Base-by-base conservation (phyloP, 1,139 yeast species). In the Wickerhamomyces sp. region DNA sequence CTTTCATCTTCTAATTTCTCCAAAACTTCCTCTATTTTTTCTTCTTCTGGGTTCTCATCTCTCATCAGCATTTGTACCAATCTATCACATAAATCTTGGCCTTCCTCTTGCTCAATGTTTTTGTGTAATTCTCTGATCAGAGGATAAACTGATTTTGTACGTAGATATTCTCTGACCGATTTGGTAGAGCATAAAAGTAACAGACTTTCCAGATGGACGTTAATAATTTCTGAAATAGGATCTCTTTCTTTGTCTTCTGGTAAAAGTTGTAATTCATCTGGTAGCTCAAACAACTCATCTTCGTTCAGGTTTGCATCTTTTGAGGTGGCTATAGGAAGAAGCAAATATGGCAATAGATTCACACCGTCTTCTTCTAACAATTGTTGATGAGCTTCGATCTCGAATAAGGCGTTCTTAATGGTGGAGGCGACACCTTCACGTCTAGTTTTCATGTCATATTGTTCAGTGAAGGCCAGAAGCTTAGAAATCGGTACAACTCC, bases 371-470 rank as follows among this genome's bases (percentile, higher is more conserved):
- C 78, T 49, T 84, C 81, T 11, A 87, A 59, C 32, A 91, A 64
- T 25, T 58, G 59, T 50, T 64, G 62, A 53, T 91, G 97, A 28
- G 74, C 62, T 29, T 78, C 73, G 4, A 86, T 68, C 54, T 89
- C 96, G 54, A 91, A 91, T 34, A 89, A 65, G 0, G 93, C 75
- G 61, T 91, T 91, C 55, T 91, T 91, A 47, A 91, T 84, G 5
- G 96, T 85, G 3, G 95, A 83, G 1, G 95, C 95, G 32, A 87
- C 91, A 51, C 96, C 97, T 57, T 83, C 89, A 58, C 97, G 74
- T 64, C 97, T 78, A 23, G 78, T 75, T 49, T 77, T 78, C 16
- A 86, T 71, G 46, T 81, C 89, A 50, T 78, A 78, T 51, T 79
- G 78, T 53, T 85, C 94, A 3, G 95, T 85, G 61, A 87, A 87